Evolutionary conservation across 768 basidiomycete genomes (phyloP).

Genomic region (Agaricus blazei): DNA sequence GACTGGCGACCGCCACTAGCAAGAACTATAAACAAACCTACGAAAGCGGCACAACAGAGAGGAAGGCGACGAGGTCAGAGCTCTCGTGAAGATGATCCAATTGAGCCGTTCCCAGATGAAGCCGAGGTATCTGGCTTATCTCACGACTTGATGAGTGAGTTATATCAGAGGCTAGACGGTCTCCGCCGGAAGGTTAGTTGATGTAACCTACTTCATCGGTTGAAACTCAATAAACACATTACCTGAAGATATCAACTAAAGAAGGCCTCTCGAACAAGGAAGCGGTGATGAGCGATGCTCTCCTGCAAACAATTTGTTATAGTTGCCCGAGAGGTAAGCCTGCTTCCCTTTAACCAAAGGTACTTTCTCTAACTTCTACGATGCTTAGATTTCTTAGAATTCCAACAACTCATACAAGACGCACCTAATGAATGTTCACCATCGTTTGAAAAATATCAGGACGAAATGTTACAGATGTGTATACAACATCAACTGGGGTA

Average conservation of each 20-base stretch:
- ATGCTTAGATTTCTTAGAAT: slow-evolving; percentile 1
- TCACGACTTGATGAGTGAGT: neutral
- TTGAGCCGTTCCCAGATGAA: slow-evolving; percentile 8
- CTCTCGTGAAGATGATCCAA: neutral
- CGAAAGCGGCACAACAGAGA: neutral
- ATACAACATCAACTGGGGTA: slow-evolving; percentile 3
- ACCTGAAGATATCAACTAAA: neutral
- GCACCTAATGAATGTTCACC: neutral
- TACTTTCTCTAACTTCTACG: neutral
- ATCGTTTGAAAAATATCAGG: neutral
- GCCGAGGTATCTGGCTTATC: neutral
- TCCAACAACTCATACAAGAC: neutral
- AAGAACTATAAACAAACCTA: neutral
- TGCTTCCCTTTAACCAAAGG: neutral
- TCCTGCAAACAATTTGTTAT: neutral
- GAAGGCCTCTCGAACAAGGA: neutral
- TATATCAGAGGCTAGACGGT: slow-evolving; percentile 1
- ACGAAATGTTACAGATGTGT: neutral
- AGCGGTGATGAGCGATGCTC: neutral
- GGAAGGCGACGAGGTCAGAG: neutral
- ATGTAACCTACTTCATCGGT: neutral
- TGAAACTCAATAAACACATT: neutral
- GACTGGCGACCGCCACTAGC: slow-evolving; percentile 9
- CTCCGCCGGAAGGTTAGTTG: neutral
- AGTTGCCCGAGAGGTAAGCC: slow-evolving; percentile 1